These are phyloP conservation scores for Apiospora saccharicola DNA, from an alignment of 2,329 filamentous ascomycete genomes.

Conservation along the genomic window DNA sequence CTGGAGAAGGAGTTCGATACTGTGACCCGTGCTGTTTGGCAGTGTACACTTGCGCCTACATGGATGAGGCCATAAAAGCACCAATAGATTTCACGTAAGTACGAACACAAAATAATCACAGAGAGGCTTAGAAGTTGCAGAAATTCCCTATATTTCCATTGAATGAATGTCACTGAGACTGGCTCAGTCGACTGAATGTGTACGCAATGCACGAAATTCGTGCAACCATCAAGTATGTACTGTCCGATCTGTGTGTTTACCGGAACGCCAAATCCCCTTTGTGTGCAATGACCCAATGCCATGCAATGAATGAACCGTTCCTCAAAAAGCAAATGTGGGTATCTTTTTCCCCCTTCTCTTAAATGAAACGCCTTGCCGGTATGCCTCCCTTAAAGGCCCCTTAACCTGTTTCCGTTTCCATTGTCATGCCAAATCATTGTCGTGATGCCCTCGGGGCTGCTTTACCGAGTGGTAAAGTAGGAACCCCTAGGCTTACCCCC, in stretches of 20 bases:
- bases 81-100: background rate
- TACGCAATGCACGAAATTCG: background rate
- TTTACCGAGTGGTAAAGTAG: background rate
- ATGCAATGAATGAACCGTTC: constrained; percentile 4
- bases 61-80: background rate
- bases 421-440: constrained; percentile 20
- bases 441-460: background rate
- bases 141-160: constrained; percentile 17
- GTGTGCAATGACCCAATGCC: constrained; percentile 14
- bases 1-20: background rate
- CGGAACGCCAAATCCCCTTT: background rate
- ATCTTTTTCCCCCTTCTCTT: background rate
- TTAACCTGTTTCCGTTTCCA: background rate
- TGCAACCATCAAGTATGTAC: background rate
- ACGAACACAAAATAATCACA: background rate
- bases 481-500: background rate
- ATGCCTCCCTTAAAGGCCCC: background rate
- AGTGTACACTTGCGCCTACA: too few species aligned
- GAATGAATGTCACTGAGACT: background rate
- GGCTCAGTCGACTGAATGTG: background rate
- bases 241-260: background rate
- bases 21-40: too few species aligned
- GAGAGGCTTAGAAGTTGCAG: background rate
- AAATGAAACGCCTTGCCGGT: constrained; percentile 14
- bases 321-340: constrained; percentile 9